Base-by-base conservation (phyloP, 2,329 filamentous ascomycete genomes). In the Phaeosphaeriaceae sp. region DNA sequence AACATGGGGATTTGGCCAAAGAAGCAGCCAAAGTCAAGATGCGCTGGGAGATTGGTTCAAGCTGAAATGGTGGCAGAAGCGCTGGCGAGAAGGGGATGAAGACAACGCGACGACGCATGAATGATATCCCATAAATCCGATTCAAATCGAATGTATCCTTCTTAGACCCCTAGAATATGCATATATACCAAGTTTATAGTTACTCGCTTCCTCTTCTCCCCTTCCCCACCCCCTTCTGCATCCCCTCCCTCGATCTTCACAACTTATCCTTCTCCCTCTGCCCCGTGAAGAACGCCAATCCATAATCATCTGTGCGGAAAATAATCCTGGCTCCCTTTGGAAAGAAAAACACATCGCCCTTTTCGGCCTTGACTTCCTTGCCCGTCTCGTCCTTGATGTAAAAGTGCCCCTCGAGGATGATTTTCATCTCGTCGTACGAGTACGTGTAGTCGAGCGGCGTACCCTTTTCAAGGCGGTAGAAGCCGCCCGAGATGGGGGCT, bases 351-450 rank as follows among this genome's bases (percentile, higher is more conserved):
- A 89, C 86, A 73, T 91, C 89, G 0, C 89, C 89, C 7, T 84
- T 81, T 31, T 78, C 81, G 9, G 86, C 88, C 51, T 83, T 82
- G 22, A 88, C 86, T 63, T 83, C 84, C 65, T 85, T 81, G 40
- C 88, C 88, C 1, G 85, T 85, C 72, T 85, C 84, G 63, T 90
- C 88, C 4, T 55, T 81, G 67, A 91, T 89, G 60, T 86, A 84
- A 69, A 88, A 89, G 64, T 85, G 82, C 15, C 88, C 89, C 67
- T 90, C 88, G 10, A 91, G 77, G 62, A 91, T 88, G 71, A 91
- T 89, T 80, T 91, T 91, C 85, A 89, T 89, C 80, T 91, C 89
- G 69, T 91, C 85, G 76, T 90, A 91, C 42, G 82, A 86, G 77
- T 91, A 91, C 31, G 83, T 86, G 79, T 91, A 91, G 9, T 87